Evolutionary conservation across 225 moss, liverwort and hornwort species (phyloP).

Genomic region (Ulota crispa): DNA sequence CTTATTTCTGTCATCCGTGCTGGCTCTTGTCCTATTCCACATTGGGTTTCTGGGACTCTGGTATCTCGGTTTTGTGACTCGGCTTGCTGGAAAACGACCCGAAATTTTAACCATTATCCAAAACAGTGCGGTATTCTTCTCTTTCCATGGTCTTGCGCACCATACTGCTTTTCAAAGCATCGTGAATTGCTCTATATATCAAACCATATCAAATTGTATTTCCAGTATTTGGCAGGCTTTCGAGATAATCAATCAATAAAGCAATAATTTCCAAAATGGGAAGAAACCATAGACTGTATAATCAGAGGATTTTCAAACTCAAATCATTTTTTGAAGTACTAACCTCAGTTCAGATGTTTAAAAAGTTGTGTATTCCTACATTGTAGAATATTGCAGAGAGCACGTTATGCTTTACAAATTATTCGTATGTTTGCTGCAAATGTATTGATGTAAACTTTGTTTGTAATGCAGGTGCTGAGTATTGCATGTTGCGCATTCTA

Average conservation of each 20-base stretch:
- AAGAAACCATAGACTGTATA: not conserved
- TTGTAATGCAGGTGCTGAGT: conserved; percentile 83
- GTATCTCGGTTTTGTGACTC: conserved; percentile 87
- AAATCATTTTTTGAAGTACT: not conserved
- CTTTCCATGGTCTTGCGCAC: conserved; percentile 16
- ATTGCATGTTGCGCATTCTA: conserved; percentile 99
- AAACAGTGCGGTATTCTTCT: conserved; percentile 82
- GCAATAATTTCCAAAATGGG: too few relatives aligned
- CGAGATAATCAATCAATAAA: not conserved
- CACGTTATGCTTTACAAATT: not conserved
- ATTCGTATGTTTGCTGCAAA: not conserved
- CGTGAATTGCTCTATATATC: not conserved
- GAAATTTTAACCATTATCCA: conserved; percentile 93
- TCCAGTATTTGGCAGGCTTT: not conserved
- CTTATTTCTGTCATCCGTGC: conserved; percentile 84
- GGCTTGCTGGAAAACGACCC: conserved; percentile 90
- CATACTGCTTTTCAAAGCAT: not conserved
- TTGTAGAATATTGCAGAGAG: not conserved
- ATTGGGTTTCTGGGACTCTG: conserved; percentile 86
- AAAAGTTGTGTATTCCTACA: not conserved
- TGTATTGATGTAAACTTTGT: conserved; percentile 15
- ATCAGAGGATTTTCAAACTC: not conserved
- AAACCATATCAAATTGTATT: not conserved
- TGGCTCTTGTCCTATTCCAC: conserved; percentile 79
- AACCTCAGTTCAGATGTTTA: not conserved